These are phyloP conservation scores for Magnolia changhungtana DNA, from an alignment of 164 flowering plant genomes.

Conservation along the genomic window DNA sequence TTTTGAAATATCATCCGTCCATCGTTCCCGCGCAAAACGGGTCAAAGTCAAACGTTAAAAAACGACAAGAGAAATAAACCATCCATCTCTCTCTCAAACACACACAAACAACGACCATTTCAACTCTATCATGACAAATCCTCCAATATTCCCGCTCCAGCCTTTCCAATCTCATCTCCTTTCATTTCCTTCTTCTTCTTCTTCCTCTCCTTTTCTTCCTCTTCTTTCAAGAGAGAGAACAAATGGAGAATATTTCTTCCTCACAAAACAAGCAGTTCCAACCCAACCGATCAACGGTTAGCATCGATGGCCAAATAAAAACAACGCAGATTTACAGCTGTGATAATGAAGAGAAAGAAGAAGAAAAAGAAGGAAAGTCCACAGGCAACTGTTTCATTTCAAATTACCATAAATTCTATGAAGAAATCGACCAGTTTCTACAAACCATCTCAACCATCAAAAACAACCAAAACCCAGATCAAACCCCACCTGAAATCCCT, in stretches of 20 bases:
- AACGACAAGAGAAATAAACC: not conserved
- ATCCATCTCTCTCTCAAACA: not conserved
- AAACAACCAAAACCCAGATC: not conserved
- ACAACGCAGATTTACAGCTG: not conserved
- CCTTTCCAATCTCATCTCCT: not conserved
- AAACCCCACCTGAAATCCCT: constrained; percentile 26
- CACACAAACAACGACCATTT: constrained; percentile 16
- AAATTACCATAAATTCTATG: constrained; percentile 8
- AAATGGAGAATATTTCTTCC: not conserved
- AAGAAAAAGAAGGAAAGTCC: constrained; percentile 3
- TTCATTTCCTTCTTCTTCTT: not conserved
- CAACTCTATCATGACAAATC: constrained; percentile 9
- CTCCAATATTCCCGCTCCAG: not conserved
- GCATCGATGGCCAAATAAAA: not conserved
- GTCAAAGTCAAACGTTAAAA: not conserved
- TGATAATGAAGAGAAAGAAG: not conserved
- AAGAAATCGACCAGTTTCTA: constrained; percentile 29
- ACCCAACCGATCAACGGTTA: not conserved
- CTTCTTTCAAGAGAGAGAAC: not conserved
- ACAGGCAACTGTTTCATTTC: constrained; percentile 5
- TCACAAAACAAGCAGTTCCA: not conserved
- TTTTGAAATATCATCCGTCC: not conserved
- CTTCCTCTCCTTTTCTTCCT: constrained; percentile 4
- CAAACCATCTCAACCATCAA: not conserved
- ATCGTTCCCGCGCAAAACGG: not conserved